Base-by-base conservation (phyloP, 2,329 filamentous ascomycete genomes). In the Penicillium sp. region DNA sequence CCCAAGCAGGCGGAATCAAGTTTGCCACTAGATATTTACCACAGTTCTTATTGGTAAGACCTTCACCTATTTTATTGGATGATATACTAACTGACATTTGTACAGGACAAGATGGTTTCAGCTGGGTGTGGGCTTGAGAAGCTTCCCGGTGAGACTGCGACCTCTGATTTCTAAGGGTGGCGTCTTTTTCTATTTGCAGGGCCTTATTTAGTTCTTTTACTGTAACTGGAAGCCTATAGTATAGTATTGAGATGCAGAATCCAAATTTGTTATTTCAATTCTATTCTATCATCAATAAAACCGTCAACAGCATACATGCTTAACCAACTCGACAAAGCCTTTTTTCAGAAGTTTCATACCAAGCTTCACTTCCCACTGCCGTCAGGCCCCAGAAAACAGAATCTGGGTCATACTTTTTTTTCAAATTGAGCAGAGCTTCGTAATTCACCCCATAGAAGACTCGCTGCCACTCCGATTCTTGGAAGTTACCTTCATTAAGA, bases 401-500 rank as follows among this genome's bases (percentile, higher is more conserved):
- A 0, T 67, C 47, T 6, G 75, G 74, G 60, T 78, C 76, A 61
- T 72, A 77, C 55, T 72, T 72, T 7, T 65, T 59, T 68, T 78
- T 78, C 33, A 78, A 64, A 7, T 59, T 8, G 5, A 66, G 62
- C 23, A 77, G 63, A 2, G 56, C 63, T 1, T 60, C 59, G 53
- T 77, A 78, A 58, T 76, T 77, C 5, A 53, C 58, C 3, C 76
- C 75, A 58, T 74, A 78, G n/a, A 61, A 77, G 78, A 68, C 67
- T 26, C 70, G 48, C 63, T 76, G 66, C 62, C 69, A 77, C 59
- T 75, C 64, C 1, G 68, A 69, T 62, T 78, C 71, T 30, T 54
- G 76, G n/a, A n/a, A n/a, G n/a, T n/a, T 67, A 14, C 62, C 72
- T 59, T 78, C 76, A 52, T 77, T 78, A 56, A 74, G 59, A 60